Base-by-base conservation (phyloP, 2,329 filamentous ascomycete species). In the Pseudopyricularia javanii region DNA sequence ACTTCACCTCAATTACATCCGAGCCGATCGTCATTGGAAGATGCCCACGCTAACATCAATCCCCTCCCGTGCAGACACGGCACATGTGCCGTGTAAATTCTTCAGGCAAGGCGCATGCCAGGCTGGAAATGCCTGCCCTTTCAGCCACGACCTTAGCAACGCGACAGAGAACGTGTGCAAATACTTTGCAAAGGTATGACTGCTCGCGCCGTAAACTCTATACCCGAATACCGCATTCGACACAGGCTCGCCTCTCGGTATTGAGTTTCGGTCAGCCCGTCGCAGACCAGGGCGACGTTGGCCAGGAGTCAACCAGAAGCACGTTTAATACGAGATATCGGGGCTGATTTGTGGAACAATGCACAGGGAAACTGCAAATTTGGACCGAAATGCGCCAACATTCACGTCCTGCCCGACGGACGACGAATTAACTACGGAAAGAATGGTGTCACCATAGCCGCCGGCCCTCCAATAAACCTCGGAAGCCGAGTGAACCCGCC, bases 11-110 rank as follows among this genome's bases (percentile, higher is more conserved):
- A 43, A 43, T 43, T 43, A 11, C 37, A 43, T 11, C 37, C 4
- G 22, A 3, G 7, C n/a, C 37, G 37, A n/a, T 4, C 37, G 17
- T 20, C 7, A 22, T 43, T 20, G 37, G 56, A 32, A 28, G 20
- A 34, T 45, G 57, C 54, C 54, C 58, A 57, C 55, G 34, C 56
- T 48, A 28, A 45, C 35, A 26, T 45, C 22, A 24, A 14, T 26
- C 22, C n/a, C 37, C 35, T 28, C 24, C 8, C n/a, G 34, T 24
- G 52, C 58, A 96, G 91, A 95, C 69, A 95, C 93, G 17, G 86
- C 91, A 56, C 93, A 97, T 73, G 93, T 98, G 47, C 93, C 93
- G 37, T 98, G 93, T 86, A 97, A 97, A 77, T 98, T 98, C 85
- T 98, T 93, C 71, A 85, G 90, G 52, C 89, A 95, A 73, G 91